Conservation (phyloP, 345 rosid species). For the Gossypioides kirkii region DNA sequence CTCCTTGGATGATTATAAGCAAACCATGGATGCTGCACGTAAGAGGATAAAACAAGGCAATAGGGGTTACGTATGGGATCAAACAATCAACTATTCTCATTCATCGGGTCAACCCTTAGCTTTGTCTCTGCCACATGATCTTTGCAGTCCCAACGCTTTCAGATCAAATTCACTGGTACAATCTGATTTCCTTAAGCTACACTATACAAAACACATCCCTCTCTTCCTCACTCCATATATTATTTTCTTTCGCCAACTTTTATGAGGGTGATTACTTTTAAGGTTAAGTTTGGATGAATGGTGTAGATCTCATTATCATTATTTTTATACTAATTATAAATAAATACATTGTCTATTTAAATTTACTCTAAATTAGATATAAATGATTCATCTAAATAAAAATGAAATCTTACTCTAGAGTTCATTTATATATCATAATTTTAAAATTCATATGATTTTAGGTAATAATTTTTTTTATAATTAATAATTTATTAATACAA, state of each 20-base stretch:
- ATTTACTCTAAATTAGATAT: no score
- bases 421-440: no score
- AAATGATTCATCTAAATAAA: no score
- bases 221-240: not conserved
- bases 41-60: conserved; percentile 28
- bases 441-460: no score
- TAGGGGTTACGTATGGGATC: conserved; percentile 36
- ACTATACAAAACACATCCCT: not conserved
- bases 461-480: no score
- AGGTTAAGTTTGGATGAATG: no score
- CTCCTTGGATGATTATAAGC: conserved; percentile 31
- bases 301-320: no score
- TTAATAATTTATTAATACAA: not conserved
- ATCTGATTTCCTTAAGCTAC: conserved; percentile 43
- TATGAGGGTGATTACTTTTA: not conserved
- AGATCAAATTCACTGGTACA: conserved; percentile 17
- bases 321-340: no score
- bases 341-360: no score
- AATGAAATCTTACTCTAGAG: no score
- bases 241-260: conserved; percentile 16
- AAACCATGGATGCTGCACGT: conserved; percentile 20
- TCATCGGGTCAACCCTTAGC: conserved; percentile 20
- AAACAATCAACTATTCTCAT: not conserved
- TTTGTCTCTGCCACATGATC: conserved; percentile 24
- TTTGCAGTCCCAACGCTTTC: not conserved